Evolutionary conservation across 192 early-diverging fungal species (phyloP).

Genomic region (Coemansia sp.): DNA sequence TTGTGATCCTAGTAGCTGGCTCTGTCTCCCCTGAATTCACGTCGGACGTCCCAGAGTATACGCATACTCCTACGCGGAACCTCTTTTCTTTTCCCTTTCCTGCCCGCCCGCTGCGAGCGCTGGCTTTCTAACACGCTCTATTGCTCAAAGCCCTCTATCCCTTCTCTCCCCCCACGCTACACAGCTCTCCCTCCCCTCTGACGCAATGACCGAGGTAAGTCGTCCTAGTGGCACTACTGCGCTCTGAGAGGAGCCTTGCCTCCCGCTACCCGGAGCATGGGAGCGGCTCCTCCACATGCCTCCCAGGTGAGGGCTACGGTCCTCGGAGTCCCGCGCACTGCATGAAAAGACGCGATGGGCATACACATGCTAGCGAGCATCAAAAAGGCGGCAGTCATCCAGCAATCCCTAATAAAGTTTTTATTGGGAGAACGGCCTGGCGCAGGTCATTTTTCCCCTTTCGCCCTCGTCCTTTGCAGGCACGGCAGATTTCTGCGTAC

Average conservation of each 20-base stretch:
- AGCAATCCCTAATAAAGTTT: conserved; percentile 8
- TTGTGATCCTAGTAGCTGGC: conserved; percentile 8
- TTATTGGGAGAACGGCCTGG: conserved; percentile 1
- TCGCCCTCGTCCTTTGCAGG: background rate
- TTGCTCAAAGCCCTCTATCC: background rate
- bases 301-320: background rate
- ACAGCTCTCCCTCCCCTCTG: background rate
- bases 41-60: conserved; percentile 4
- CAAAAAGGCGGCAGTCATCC: conserved; percentile 3
- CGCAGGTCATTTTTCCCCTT: background rate
- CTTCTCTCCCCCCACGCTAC: background rate
- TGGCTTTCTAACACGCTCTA: conserved; percentile 1
- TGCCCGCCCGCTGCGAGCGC: conserved; percentile 5
- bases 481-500: background rate
- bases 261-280: background rate
- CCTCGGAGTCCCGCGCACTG: background rate
- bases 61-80: conserved; percentile 3
- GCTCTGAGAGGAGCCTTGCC: background rate
- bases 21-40: conserved; percentile 7
- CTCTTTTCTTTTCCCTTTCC: background rate
- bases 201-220: conserved; percentile 39
- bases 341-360: background rate
- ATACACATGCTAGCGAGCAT: background rate
- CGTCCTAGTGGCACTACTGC: background rate
- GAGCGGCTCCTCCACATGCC: background rate